Conservation (phyloP, 345 rosid species). For the Syzygium aromaticum region DNA sequence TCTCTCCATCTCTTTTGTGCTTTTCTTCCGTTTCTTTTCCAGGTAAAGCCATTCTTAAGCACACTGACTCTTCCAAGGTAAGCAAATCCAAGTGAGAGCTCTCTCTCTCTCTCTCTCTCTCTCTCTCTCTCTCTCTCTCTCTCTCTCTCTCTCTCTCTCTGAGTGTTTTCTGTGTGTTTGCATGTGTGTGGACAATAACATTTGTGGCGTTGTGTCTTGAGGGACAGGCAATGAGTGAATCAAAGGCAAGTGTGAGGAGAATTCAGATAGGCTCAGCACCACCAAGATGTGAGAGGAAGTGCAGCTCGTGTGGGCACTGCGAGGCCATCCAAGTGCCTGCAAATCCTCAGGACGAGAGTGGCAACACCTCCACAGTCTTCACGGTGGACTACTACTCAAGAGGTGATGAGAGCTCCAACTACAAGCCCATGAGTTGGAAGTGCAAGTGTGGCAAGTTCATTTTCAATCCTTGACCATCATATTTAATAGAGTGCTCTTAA, state of each 20-base stretch:
- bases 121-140: neutral
- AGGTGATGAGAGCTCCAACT: slow-evolving; percentile 60
- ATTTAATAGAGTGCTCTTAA: neutral
- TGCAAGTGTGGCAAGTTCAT: slow-evolving; percentile 91
- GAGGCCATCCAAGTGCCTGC: slow-evolving; percentile 91
- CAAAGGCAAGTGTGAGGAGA: slow-evolving; percentile 27
- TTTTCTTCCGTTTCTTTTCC: slow-evolving; percentile 4
- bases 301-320: slow-evolving; percentile 70
- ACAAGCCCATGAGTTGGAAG: slow-evolving; percentile 96
- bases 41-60: slow-evolving; percentile 49
- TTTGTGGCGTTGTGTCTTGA: neutral
- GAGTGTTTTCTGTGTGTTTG: neutral
- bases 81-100: neutral
- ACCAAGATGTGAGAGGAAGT: slow-evolving; percentile 77
- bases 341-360: slow-evolving; percentile 40
- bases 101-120: neutral
- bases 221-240: slow-evolving; percentile 20
- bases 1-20: neutral
- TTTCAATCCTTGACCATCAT: slow-evolving; percentile 52
- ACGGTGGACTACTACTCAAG: slow-evolving; percentile 6
- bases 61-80: slow-evolving; percentile 31
- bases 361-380: neutral
- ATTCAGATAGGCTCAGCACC: slow-evolving; percentile 82
- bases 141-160: neutral
- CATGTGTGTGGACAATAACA: neutral